These are phyloP conservation scores for Lizonia empirigonia DNA, from an alignment of 2,329 filamentous ascomycete genomes.

Conservation along the genomic window DNA sequence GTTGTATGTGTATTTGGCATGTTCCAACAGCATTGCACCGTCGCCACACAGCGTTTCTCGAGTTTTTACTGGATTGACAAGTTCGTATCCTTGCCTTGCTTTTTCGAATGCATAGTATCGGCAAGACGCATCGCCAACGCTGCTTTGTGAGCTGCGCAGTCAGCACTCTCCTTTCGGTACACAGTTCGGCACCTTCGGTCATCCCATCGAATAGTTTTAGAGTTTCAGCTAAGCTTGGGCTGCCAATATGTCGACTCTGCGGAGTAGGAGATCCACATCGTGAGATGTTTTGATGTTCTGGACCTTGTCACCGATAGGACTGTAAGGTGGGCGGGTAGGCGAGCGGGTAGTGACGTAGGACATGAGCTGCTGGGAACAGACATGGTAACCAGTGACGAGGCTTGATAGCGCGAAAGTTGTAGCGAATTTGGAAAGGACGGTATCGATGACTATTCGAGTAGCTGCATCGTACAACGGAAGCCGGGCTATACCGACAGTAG, in stretches of 20 bases:
- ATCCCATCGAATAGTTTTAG: background rate
- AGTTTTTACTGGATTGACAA: background rate
- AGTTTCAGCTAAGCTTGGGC: background rate
- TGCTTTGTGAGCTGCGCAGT: slow-evolving; percentile 5
- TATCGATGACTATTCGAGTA: background rate
- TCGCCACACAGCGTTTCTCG: background rate
- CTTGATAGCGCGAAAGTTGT: background rate
- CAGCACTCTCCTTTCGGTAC: slow-evolving; percentile 1
- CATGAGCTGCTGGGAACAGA: background rate
- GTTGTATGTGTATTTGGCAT: background rate
- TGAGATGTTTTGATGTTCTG: background rate
- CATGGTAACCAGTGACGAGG: background rate
- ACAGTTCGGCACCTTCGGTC: background rate
- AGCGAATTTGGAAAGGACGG: background rate
- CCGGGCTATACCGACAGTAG: background rate
- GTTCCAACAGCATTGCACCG: background rate
- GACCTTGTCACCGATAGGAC: background rate
- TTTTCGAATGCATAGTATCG: background rate
- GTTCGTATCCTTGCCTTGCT: background rate
- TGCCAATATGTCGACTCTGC: background rate
- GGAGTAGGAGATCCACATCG: background rate
- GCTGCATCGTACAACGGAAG: background rate
- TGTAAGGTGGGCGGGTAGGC: background rate
- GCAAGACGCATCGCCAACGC: background rate
- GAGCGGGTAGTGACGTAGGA: slow-evolving; percentile 3